Evolutionary conservation across 129 eudicot species (phyloP).

Genomic region (Flaveria ramosissima): DNA sequence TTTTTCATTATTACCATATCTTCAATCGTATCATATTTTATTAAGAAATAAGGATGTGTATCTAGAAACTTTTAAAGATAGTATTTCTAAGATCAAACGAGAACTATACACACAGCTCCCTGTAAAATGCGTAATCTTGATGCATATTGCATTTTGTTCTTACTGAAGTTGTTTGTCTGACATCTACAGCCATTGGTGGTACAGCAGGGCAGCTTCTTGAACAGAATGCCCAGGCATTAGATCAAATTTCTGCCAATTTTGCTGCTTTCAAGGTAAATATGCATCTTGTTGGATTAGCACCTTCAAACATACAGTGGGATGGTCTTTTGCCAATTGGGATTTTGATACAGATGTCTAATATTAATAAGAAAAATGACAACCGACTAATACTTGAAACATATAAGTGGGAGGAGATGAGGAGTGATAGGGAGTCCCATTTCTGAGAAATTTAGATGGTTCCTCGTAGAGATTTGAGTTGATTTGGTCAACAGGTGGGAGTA

Average conservation of each 20-base stretch:
- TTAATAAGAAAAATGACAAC: not conserved
- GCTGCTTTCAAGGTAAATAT: slow-evolving; percentile 55
- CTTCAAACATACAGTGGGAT: slow-evolving; percentile 1
- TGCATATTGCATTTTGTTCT: not conserved
- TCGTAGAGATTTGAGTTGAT: not conserved
- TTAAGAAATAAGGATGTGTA: not conserved
- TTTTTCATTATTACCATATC: not conserved
- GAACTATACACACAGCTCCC: not conserved
- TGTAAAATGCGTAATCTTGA: not conserved
- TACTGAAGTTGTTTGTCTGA: slow-evolving; percentile 24
- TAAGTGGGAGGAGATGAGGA: not conserved
- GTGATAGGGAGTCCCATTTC: not conserved
- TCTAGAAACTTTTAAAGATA: not conserved
- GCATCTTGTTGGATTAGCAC: slow-evolving; percentile 13
- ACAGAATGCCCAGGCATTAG: slow-evolving; percentile 68
- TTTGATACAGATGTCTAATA: not conserved
- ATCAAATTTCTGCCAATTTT: slow-evolving; percentile 72
- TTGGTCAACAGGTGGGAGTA: slow-evolving; percentile 1
- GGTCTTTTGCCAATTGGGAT: not conserved
- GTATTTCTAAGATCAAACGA: not conserved
- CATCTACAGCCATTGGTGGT: slow-evolving; percentile 68
- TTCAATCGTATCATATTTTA: not conserved
- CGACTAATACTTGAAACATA: not conserved
- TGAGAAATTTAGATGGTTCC: too few species aligned
- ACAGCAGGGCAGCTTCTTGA: slow-evolving; percentile 71